Evolutionary conservation across 495 filamentous ascomycete species (phyloP).

Genomic region (Daldinia concentrica): DNA sequence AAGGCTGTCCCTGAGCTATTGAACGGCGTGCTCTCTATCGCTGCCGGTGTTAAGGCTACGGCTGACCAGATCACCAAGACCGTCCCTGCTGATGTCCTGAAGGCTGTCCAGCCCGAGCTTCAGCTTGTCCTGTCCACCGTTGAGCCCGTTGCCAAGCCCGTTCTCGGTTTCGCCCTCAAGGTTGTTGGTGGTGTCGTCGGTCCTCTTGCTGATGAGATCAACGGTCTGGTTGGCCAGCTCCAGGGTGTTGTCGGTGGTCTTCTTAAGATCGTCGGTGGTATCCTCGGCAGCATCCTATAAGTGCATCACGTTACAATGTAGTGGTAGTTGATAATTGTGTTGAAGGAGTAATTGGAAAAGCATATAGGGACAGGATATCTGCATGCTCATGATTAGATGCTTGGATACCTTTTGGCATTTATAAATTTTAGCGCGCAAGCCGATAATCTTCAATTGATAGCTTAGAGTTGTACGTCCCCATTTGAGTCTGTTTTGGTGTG

Average conservation of each 20-base stretch:
- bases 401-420: slow-evolving; percentile 41
- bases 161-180: slow-evolving; percentile 31
- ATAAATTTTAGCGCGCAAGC: slow-evolving; percentile 4
- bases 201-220: slow-evolving; percentile 2
- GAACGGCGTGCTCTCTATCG: slow-evolving; percentile 25
- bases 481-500: background rate
- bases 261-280: slow-evolving; percentile 15
- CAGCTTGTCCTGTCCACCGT: slow-evolving; percentile 34
- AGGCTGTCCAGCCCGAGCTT: slow-evolving; percentile 40
- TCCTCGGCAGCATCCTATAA: slow-evolving; percentile 37
- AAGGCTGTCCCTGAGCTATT: slow-evolving; percentile 27
- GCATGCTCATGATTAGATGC: slow-evolving; percentile 44
- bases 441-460: background rate
- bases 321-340: slow-evolving; percentile 29
- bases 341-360: slow-evolving; percentile 29
- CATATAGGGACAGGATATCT: slow-evolving; percentile 20
- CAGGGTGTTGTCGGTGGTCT: slow-evolving; percentile 28
- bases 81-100: slow-evolving; percentile 20
- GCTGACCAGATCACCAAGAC: slow-evolving; percentile 20
- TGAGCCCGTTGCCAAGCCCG: slow-evolving; percentile 30
- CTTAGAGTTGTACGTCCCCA: background rate
- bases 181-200: slow-evolving; percentile 20
- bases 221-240: slow-evolving; percentile 21
- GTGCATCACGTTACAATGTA: background rate
- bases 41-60: slow-evolving; percentile 33